A percentile compares a stretch with the other conserved stretches of the same genome.
phyloP scores from a whole-genome alignment of 1,284 basidiomycete genomes.

The Kalmanozyma brasiliensis region DNA sequence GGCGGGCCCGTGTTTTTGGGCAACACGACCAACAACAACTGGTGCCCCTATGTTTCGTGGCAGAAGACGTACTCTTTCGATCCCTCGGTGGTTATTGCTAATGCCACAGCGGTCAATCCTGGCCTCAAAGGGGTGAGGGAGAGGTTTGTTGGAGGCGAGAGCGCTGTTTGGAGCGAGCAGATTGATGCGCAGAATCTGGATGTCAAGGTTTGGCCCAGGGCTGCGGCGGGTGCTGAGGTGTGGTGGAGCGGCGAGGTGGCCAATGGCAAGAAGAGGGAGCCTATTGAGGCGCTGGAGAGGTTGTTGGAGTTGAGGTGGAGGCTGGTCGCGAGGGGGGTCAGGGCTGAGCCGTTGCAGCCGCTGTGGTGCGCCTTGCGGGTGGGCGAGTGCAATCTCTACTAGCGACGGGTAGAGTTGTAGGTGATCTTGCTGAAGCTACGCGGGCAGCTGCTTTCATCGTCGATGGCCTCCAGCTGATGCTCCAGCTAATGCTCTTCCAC shows the following conservation, averaged over 20 bases:
- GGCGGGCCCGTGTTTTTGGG: slow-evolving; percentile 82
- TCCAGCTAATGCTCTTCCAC: too few relatives aligned
- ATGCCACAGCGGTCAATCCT: slow-evolving; percentile 10
- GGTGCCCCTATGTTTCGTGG: slow-evolving; percentile 68
- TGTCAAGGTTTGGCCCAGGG: slow-evolving; percentile 78
- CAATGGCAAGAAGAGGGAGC: slow-evolving; percentile 69
- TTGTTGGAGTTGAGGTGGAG: slow-evolving; percentile 78
- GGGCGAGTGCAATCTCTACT: slow-evolving; percentile 57
- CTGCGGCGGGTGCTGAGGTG: slow-evolving; percentile 80
- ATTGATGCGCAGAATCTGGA: slow-evolving; percentile 78
- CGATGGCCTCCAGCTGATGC: too few relatives aligned
- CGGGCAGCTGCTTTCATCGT: background rate
- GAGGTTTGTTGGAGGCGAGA: slow-evolving; percentile 77
- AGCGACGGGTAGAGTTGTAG: background rate
- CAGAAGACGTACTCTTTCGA: slow-evolving; percentile 77
- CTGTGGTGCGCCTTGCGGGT: slow-evolving; percentile 75
- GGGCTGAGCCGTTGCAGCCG: slow-evolving; percentile 79
- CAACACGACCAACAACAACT: slow-evolving; percentile 72
- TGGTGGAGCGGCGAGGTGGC: slow-evolving; percentile 79
- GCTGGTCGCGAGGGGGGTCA: slow-evolving; percentile 76
- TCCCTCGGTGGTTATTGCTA: slow-evolving; percentile 69
- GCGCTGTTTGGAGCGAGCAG: slow-evolving; percentile 83
- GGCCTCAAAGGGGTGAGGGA: background rate
- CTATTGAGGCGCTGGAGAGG: slow-evolving; percentile 76
- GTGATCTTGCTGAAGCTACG: background rate